Percentiles rank a stretch among this genome's conserved stretches.
Evolutionary conservation across 768 basidiomycete genomes (phyloP).

Genomic region (Cyclocybe aegerita): DNA sequence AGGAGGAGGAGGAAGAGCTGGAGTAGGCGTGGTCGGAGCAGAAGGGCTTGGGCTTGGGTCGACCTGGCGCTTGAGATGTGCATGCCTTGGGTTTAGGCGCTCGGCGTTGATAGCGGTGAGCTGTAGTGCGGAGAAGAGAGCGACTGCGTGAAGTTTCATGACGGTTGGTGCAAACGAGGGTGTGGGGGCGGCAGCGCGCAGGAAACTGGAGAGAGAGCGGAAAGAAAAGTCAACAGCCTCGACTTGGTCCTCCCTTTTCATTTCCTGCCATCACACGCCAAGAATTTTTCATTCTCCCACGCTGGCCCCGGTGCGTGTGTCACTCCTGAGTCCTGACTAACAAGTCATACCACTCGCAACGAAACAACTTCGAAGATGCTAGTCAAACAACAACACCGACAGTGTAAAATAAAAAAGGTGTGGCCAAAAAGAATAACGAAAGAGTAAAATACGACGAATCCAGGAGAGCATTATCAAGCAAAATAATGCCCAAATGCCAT

Average conservation of each 20-base stretch:
- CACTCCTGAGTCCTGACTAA: no score
- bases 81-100: constrained; percentile 33
- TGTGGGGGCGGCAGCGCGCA: constrained; percentile 18
- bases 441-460: background rate
- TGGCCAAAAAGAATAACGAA: background rate
- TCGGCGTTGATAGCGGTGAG: constrained; percentile 37
- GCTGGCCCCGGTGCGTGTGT: background rate
- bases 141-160: constrained; percentile 46
- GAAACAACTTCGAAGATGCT: no score
- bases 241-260: background rate
- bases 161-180: constrained; percentile 21
- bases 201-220: constrained; percentile 20
- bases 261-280: constrained; percentile 6
- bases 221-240: constrained; percentile 14
- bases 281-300: background rate
- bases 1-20: constrained; percentile 14
- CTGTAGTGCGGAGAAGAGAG: constrained; percentile 43
- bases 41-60: constrained; percentile 8
- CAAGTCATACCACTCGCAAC: background rate
- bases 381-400: background rate
- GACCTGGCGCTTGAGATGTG: constrained; percentile 41
- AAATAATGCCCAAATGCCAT: constrained; percentile 1
- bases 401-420: background rate
- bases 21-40: constrained; percentile 9
- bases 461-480: background rate